phyloP scores from a whole-genome alignment of 176 grass and related monocot genomes.

The Oryza longistaminata region DNA sequence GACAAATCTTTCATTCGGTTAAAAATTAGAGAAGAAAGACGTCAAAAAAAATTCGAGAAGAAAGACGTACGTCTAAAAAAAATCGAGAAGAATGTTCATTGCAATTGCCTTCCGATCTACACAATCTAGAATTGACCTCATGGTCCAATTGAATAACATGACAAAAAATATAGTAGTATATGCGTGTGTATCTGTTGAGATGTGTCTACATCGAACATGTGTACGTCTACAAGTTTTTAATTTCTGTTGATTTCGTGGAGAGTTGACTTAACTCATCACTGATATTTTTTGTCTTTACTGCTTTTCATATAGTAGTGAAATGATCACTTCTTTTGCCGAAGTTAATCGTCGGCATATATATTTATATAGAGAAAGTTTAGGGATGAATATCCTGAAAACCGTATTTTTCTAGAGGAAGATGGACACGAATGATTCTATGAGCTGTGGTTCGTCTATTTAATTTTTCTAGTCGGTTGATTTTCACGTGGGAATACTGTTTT shows the following conservation, averaged over 20 bases:
- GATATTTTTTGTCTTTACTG: not conserved
- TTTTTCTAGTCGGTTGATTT: too few relatives aligned
- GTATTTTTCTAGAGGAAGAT: too few relatives aligned
- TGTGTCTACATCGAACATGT: conserved; percentile 1
- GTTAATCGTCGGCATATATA: too few relatives aligned
- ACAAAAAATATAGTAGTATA: not conserved
- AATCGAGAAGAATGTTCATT: not conserved
- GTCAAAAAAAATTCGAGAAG: not conserved
- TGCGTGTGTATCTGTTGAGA: not conserved
- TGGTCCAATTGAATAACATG: not conserved
- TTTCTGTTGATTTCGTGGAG: not conserved
- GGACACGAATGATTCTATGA: too few relatives aligned
- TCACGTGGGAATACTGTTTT: too few relatives aligned
- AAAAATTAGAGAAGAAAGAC: not conserved
- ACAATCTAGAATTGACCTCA: conserved; percentile 1
- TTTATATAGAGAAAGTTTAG: too few relatives aligned
- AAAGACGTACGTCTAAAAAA: not conserved
- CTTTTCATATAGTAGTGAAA: not conserved
- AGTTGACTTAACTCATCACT: not conserved
- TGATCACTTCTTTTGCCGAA: not conserved
- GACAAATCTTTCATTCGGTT: not conserved
- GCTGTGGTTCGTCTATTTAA: too few relatives aligned
- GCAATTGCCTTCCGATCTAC: not conserved
- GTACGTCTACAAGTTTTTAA: not conserved
- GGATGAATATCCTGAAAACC: too few relatives aligned